A percentile compares a stretch with the other conserved stretches of the same genome.
Evolutionary conservation across 129 eudicot species (phyloP).

Genomic region (Chrysanthemum makinoi): DNA sequence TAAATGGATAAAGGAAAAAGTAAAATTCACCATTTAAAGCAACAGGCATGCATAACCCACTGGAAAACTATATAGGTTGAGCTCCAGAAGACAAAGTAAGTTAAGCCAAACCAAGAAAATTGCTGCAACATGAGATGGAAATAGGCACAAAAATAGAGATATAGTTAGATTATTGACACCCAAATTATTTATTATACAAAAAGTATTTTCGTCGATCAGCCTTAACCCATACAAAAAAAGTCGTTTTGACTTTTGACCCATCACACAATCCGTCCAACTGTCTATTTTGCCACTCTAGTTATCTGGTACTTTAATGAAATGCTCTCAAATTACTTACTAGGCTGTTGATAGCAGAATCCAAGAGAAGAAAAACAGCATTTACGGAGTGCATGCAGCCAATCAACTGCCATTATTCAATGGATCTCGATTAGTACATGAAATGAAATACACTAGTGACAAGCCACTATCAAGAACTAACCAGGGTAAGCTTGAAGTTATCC

Average conservation of each 20-base stretch:
- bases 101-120: constrained; percentile 62
- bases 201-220: too few species aligned
- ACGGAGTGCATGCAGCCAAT: constrained; percentile 74
- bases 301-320: neutral
- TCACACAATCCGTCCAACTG: too few species aligned
- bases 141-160: neutral
- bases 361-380: constrained; percentile 71
- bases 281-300: too few species aligned
- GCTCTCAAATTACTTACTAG: constrained; percentile 41
- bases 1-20: neutral
- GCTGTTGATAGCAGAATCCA: constrained; percentile 71
- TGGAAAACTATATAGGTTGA: constrained; percentile 58
- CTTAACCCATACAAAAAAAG: too few species aligned
- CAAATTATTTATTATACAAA: too few species aligned
- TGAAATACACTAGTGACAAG: neutral
- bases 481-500: constrained; percentile 55
- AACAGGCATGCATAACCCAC: constrained; percentile 69
- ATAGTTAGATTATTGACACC: neutral
- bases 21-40: constrained; percentile 53
- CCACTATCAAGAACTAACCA: constrained; percentile 43
- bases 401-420: constrained; percentile 38
- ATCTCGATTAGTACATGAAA: neutral
- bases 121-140: constrained; percentile 45
- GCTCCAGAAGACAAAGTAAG: constrained; percentile 66
- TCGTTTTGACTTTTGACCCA: too few species aligned